A percentile compares a stretch with the other conserved stretches of the same genome.
These are phyloP conservation scores for Vitis cinerea DNA, from an alignment of 164 flowering plant species.

Conservation along the genomic window DNA sequence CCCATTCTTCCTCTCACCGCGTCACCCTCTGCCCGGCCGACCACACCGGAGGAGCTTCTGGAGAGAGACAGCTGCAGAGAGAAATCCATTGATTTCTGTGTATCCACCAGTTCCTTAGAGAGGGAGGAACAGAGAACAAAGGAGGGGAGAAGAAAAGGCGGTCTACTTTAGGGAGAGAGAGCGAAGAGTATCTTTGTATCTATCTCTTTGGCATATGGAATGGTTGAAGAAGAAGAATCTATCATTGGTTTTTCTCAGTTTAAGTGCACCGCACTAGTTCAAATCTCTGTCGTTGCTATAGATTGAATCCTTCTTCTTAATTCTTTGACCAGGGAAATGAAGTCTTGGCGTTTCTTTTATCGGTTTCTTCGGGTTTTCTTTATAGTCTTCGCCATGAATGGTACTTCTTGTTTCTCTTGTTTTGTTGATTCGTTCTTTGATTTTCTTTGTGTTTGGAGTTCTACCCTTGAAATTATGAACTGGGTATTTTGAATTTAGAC, in stretches of 20 bases:
- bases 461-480: too few species aligned
- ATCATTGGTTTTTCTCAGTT: neutral
- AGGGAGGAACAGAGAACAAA: neutral
- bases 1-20: neutral
- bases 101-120: too few species aligned
- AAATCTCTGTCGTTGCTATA: slow-evolving; percentile 4
- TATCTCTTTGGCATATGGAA: slow-evolving; percentile 12
- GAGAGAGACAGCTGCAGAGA: neutral
- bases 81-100: neutral
- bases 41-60: neutral
- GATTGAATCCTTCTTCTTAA: slow-evolving; percentile 1
- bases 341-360: neutral
- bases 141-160: neutral
- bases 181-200: neutral
- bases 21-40: too few species aligned
- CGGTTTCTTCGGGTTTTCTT: slow-evolving; percentile 2
- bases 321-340: slow-evolving; percentile 16
- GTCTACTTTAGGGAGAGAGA: neutral
- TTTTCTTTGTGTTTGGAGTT: neutral
- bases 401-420: slow-evolving; percentile 11
- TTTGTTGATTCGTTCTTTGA: neutral
- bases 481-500: neutral
- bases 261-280: slow-evolving; percentile 7
- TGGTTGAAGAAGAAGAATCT: slow-evolving; percentile 16
- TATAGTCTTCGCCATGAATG: slow-evolving; percentile 15